phyloP scores from a whole-genome alignment of 495 filamentous ascomycete genomes.

The Xylaria grammica region DNA sequence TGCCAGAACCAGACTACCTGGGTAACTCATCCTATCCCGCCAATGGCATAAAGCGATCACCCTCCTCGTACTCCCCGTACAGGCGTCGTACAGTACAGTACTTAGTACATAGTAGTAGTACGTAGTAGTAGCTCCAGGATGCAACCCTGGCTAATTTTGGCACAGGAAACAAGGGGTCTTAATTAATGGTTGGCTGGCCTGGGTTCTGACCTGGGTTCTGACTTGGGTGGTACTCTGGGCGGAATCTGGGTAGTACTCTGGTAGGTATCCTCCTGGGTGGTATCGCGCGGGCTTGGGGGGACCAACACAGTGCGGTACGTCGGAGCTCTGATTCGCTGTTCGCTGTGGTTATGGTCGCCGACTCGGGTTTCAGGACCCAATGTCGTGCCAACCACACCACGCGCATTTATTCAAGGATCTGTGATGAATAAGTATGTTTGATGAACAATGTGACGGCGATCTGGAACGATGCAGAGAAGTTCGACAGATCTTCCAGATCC shows the following conservation, averaged over 20 bases:
- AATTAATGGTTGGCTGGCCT: neutral
- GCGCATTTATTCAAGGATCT: constrained; percentile 11
- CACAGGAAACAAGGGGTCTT: constrained; percentile 17
- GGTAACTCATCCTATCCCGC: neutral
- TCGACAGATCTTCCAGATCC: constrained; percentile 26
- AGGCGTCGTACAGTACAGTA: neutral
- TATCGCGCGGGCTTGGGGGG: too few relatives aligned
- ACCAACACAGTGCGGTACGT: constrained; percentile 14
- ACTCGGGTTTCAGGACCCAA: constrained; percentile 26
- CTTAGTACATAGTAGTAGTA: neutral
- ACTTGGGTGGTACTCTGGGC: neutral
- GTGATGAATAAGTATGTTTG: constrained; percentile 11
- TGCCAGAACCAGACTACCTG: neutral
- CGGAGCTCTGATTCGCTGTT: constrained; percentile 2
- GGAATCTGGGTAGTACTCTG: too few relatives aligned
- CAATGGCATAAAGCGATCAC: constrained; percentile 12
- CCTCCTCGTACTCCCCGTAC: constrained; percentile 4
- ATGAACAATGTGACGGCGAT: constrained; percentile 26
- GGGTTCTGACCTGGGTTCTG: neutral
- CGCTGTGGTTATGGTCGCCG: constrained; percentile 16
- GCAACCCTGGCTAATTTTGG: constrained; percentile 23
- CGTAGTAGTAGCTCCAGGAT: constrained; percentile 14
- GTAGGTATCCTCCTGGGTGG: too few relatives aligned
- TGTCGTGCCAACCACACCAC: constrained; percentile 19
- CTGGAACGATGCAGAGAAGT: constrained; percentile 27